Evolutionary conservation across 2,329 filamentous ascomycete species (phyloP).

Genomic region (Colletotrichum kahawae): DNA sequence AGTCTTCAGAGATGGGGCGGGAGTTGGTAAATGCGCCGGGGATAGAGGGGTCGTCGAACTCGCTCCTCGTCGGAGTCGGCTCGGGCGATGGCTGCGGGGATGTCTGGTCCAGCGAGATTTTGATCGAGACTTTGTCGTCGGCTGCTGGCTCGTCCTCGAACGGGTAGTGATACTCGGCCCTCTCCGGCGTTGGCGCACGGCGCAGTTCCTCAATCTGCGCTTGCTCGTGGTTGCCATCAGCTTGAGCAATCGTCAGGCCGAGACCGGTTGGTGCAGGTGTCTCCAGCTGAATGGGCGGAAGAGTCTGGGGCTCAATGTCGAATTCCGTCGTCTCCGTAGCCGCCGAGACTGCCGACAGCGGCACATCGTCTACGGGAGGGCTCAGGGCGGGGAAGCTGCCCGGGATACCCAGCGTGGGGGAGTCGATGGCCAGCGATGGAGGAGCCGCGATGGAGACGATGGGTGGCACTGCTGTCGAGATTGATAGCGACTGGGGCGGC

Average conservation of each 20-base stretch:
- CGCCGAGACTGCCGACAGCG: slow-evolving; percentile 63
- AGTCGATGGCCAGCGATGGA: slow-evolving; percentile 49
- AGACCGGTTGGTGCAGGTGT: slow-evolving; percentile 16
- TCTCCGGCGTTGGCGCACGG: slow-evolving; percentile 21
- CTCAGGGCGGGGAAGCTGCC: slow-evolving; percentile 60
- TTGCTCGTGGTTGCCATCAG: slow-evolving; percentile 7
- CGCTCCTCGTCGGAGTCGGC: slow-evolving; percentile 29
- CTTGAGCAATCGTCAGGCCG: slow-evolving; percentile 11
- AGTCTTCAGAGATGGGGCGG: slow-evolving; percentile 31
- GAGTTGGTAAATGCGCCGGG: slow-evolving; percentile 32
- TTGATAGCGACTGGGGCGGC: neutral
- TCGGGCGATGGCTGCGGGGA: slow-evolving; percentile 28
- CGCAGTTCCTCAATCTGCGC: slow-evolving; percentile 23
- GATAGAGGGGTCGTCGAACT: slow-evolving; percentile 28
- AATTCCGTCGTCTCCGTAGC: slow-evolving; percentile 72
- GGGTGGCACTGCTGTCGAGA: slow-evolving; percentile 9
- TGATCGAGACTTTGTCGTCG: slow-evolving; percentile 43
- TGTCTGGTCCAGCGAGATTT: slow-evolving; percentile 44
- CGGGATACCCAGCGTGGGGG: slow-evolving; percentile 70
- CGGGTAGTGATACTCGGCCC: slow-evolving; percentile 53
- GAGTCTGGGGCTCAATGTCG: slow-evolving; percentile 73
- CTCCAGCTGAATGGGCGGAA: slow-evolving; percentile 47
- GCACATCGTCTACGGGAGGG: slow-evolving; percentile 50
- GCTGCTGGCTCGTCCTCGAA: slow-evolving; percentile 48
- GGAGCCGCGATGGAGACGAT: slow-evolving; percentile 5